Base-by-base conservation (phyloP, 805 yeast species). In the Clavispora fructus region DNA sequence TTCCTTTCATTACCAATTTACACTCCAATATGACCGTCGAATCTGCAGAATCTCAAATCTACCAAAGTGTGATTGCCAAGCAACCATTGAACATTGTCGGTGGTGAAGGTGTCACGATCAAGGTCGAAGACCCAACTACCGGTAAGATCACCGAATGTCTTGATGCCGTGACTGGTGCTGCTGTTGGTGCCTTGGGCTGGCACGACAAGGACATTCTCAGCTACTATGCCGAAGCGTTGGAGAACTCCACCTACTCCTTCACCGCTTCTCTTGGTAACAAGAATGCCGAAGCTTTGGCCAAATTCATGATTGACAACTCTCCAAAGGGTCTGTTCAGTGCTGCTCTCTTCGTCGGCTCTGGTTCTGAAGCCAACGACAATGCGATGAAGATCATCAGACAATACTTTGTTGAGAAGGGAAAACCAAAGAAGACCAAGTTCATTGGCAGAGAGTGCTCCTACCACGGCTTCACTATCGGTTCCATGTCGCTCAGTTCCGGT, bases 281-380 rank as follows among this genome's bases (percentile, higher is more conserved):
- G 28, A 53, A 55, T 42, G 54, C 63, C 35, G 62, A 63, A 45
- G 53, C 48, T 14, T 57, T 63, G 45, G 63, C 61, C n/a, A 48
- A 61, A 35, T 63, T 58, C 42, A 56, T 59, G 43, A 41, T 56
- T 47, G 71, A 67, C 9, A 61, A 65, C 46, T 71, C 77, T n/a
- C 75, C 76, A 42, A 51, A 54, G n/a, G 73, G 69, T 13, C 68
- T 74, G 7, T 73, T 74, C 54, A 67, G 63, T 39, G 58, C 69
- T 42, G 77, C 75, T 6, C 59, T 69, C 29, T 66, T 87, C 50
- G 77, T 80, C 52, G 84, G 84, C 55, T 79, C 87, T 2, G 95
- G 95, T 43, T 75, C 90, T 26, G 68, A 63, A 46, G 53, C 65
- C 14, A 63, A 61, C 43, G 67, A 63, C 43, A 56, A 58, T 48